Base-by-base conservation (phyloP, 1,284 basidiomycete species). In the Neonothopanus nambi region DNA sequence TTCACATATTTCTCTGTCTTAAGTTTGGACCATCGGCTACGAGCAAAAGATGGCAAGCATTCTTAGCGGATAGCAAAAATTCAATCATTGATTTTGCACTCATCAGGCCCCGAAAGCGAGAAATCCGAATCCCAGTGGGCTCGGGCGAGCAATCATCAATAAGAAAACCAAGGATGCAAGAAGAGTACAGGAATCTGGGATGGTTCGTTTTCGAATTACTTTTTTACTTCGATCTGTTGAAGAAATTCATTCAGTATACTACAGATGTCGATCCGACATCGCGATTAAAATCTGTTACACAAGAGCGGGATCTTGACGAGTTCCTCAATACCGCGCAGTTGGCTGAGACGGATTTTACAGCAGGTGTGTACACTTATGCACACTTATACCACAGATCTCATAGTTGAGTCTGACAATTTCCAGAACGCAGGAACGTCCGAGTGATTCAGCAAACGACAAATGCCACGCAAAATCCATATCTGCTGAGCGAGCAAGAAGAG, bases 281-380 rank as follows among this genome's bases (percentile, higher is more conserved):
- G 55, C 87, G 86, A 38, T 80, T 99, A 28, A 85, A 89, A 63
- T 98, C 95, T 1, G 87, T 99, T 37, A 99, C 97, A 0, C 96
- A 99, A 70, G 95, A 99, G 73, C 80, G 87, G 55, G 95, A 98
- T 74, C 77, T 99, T 24, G 96, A 98, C 63, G 95, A 96, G 70
- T 99, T 99, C 69, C 74, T 99, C 56, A 96, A 87, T 67, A 98
- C 94, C 17, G 97, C 97, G 3, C 90, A 93, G 59, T 76, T 99
- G 48, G 97, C 97, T 18, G 96, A 92, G 50, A 89, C 89, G 13
- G 93, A 99, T 65, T 99, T 99, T 66, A 95, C 94, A n/a, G 97
- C 95, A 35, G 94, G 94, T 94, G 58, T 48, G 82, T 54, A n/a
- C n/a, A n/a, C n/a, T n/a, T n/a, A 8, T 21, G 36, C 44, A 39